Percentiles rank a stretch among this genome's conserved stretches.
phyloP scores from a whole-genome alignment of 2,329 filamentous ascomycete genomes.

The Lasiodiplodia citricola region DNA sequence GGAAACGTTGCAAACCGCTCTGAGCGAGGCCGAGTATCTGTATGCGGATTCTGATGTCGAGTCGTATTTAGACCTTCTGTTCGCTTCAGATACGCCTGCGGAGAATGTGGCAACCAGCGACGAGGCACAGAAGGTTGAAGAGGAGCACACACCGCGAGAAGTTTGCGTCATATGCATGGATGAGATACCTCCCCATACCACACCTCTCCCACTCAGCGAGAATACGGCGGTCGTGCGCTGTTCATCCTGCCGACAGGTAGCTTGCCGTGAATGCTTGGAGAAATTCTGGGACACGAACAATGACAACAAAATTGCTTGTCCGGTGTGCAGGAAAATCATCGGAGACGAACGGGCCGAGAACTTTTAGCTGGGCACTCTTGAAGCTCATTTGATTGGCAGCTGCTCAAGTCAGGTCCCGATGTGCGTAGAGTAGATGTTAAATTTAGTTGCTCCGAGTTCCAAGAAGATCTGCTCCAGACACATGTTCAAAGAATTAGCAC shows the following conservation, averaged over 20 bases:
- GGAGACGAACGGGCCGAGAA: background rate
- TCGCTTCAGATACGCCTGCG: background rate
- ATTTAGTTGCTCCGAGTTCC: background rate
- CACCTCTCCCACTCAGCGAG: background rate
- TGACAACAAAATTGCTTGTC: conserved; percentile 22
- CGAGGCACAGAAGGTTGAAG: background rate
- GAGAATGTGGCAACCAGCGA: background rate
- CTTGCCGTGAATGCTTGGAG: conserved; percentile 27
- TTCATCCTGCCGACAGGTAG: background rate
- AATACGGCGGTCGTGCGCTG: background rate
- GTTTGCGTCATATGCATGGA: background rate
- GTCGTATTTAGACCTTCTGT: background rate
- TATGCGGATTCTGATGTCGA: background rate
- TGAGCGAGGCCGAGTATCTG: background rate
- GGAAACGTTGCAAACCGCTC: background rate
- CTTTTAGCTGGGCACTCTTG: background rate
- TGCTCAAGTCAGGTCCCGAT: background rate
- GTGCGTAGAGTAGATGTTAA: background rate
- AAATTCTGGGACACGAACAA: conserved; percentile 32
- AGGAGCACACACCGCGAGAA: background rate
- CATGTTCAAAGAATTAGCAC: background rate
- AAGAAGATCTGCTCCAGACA: background rate
- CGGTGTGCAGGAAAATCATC: background rate
- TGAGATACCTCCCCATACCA: background rate
- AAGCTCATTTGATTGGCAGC: background rate